Base-by-base conservation (phyloP, 768 basidiomycete species). In the Boletus rufocinnamomeus region DNA sequence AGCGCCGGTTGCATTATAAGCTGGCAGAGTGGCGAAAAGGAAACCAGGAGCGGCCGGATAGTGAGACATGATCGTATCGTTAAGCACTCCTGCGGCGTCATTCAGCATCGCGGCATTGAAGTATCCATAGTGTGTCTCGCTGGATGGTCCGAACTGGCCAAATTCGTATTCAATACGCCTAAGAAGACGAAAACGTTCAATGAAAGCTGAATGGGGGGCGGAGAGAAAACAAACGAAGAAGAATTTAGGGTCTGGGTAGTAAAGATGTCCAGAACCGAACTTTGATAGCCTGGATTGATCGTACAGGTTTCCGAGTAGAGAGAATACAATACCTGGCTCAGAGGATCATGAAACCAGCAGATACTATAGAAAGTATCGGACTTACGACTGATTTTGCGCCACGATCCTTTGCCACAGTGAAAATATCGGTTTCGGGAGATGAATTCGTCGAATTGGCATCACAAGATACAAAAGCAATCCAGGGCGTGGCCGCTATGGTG, bases 401-500 rank as follows among this genome's bases (percentile, higher is more conserved):
- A 60, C 84, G 79, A 61, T 88, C 84, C 43, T 81, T 78, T 23
- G 91, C 93, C 43, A 92, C 78, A 0, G 91, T 92, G 72, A 97
- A 93, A 52, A 95, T 82, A 69, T 97, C 94, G 49, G 77, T 71
- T 3, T 82, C 77, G 52, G 77, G 69, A 2, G 85, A 84, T 4
- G 83, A 77, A 58, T 82, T 75, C 17, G 91, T 91, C 19, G 86
- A 80, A 70, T 95, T 94, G 56, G 69, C 67, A 67, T 95, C 93
- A 72, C 94, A 96, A 4, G 85, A 82, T 50, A 97, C 82, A 62
- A 95, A 80, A 14, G 95, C 95, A 65, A 97, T 89, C 93, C 94
- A 97, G 4, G 95, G 93, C 0, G 93, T 91, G 6, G 75, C 78
- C 3, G 90, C 88, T 82, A 69, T 63, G 28, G 58, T 64, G 67